Percentiles rank a stretch among this genome's conserved stretches.
Evolutionary conservation across 352 stramenopile species (phyloP).

Genomic region (Aphanomyces euteiches): DNA sequence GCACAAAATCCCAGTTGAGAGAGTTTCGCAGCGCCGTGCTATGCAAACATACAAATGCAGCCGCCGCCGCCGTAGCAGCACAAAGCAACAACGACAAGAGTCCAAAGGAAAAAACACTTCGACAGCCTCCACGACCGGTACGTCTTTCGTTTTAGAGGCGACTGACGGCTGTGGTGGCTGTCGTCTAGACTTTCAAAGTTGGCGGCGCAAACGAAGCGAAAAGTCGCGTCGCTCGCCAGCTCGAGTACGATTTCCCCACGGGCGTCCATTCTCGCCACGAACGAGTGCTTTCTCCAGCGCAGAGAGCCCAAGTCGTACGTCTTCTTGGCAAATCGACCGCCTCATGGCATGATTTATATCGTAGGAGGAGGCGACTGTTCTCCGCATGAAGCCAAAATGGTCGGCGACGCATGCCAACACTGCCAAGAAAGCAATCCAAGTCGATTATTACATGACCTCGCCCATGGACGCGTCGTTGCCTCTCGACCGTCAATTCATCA

Average conservation of each 20-base stretch:
- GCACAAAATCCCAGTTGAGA: background rate
- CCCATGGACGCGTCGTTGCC: background rate
- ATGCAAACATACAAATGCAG: slow-evolving; percentile 18
- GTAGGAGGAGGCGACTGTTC: background rate
- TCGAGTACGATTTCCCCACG: slow-evolving; percentile 20
- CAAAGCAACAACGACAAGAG: background rate
- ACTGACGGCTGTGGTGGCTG: background rate
- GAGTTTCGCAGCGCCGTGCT: slow-evolving; percentile 16
- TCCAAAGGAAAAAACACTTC: background rate
- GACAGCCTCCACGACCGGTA: background rate
- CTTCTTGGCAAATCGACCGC: no score
- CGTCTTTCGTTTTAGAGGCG: background rate
- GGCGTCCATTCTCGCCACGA: background rate
- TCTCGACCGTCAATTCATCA: slow-evolving; percentile 12
- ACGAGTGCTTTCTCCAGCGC: background rate
- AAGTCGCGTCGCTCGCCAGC: background rate
- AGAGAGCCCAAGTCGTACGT: slow-evolving; percentile 6
- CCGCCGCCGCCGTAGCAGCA: background rate
- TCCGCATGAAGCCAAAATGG: slow-evolving; percentile 2
- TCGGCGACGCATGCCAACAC: background rate
- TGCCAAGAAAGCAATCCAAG: slow-evolving; percentile 7
- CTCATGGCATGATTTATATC: background rate
- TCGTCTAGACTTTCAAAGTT: background rate
- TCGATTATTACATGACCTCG: slow-evolving; percentile 16
- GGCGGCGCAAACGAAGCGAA: slow-evolving; percentile 8